A percentile compares a stretch with the other conserved stretches of the same genome.
Conservation (phyloP, 2,329 filamentous ascomycete genomes). For the Talaromyces sp. region DNA sequence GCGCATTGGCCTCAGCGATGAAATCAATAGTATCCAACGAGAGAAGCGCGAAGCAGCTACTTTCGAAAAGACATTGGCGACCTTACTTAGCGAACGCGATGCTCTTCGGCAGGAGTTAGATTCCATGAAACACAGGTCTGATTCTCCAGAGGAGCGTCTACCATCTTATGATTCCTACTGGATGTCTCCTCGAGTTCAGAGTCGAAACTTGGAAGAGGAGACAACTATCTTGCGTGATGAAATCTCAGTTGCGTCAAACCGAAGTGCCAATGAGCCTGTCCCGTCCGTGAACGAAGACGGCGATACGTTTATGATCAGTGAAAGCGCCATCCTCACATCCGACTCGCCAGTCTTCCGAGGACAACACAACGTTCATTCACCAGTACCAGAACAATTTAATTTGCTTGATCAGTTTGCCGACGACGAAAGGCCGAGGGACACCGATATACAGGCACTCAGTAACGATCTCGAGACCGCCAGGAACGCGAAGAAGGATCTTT, state of each 20-base stretch:
- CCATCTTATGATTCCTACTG: conserved; percentile 19
- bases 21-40: conserved; percentile 48
- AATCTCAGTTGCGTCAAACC: conserved; percentile 17
- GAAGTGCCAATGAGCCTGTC: conserved; percentile 2
- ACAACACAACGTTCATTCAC: conserved; percentile 8
- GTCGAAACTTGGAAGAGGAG: conserved; percentile 24
- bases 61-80: conserved; percentile 29
- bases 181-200: conserved; percentile 19
- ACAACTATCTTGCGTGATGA: conserved; percentile 24
- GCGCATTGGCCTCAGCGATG: conserved; percentile 50
- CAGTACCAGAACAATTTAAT: conserved; percentile 22
- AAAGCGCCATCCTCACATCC: conserved; percentile 34
- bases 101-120: conserved; percentile 31
- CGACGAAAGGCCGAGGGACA: conserved; percentile 16
- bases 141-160: conserved; percentile 4
- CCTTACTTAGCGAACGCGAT: conserved; percentile 32
- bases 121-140: conserved; percentile 16
- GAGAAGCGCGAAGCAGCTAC: conserved; percentile 38
- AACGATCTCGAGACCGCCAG: conserved; percentile 43
- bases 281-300: conserved; percentile 13
- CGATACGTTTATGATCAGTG: conserved; percentile 34
- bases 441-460: conserved; percentile 34
- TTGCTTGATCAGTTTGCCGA: conserved; percentile 23
- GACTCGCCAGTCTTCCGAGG: conserved; percentile 35
- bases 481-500: conserved; percentile 44